Conservation (phyloP, 345 rosid species). For the Eucalyptus virginea region DNA sequence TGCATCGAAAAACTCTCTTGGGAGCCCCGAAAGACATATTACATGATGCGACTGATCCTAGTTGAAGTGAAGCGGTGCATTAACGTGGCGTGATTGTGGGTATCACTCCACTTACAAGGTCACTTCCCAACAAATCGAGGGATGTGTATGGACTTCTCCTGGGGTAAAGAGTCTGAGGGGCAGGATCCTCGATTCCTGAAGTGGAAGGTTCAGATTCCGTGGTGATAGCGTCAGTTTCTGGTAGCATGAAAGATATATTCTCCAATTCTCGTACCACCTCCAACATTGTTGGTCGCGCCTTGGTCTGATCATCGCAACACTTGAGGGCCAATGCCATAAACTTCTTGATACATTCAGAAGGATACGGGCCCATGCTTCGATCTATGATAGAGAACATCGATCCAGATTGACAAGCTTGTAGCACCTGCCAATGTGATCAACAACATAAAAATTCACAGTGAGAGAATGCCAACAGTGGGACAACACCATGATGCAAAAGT, state of each 20-base stretch:
- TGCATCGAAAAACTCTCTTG: neutral
- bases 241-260: constrained; percentile 46
- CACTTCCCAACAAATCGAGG: constrained; percentile 56
- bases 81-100: constrained; percentile 51
- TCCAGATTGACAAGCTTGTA: constrained; percentile 54
- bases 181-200: constrained; percentile 4
- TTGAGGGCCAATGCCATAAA: constrained; percentile 64
- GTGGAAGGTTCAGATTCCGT: neutral
- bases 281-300: constrained; percentile 77
- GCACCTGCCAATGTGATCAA: constrained; percentile 24
- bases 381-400: constrained; percentile 65
- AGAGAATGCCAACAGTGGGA: neutral
- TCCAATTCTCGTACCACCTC: constrained; percentile 90
- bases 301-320: constrained; percentile 66
- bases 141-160: constrained; percentile 43
- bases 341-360: constrained; percentile 64
- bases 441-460: neutral
- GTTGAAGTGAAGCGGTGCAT: neutral
- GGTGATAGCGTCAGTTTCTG: constrained; percentile 29
- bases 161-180: constrained; percentile 23
- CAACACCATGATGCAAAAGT: neutral
- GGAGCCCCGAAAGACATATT: neutral
- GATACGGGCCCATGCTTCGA: constrained; percentile 68
- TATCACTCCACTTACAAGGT: constrained; percentile 70
- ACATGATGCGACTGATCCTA: neutral